Conservation (phyloP, 2,329 filamentous ascomycete species). For the Aspergillus udagawae region DNA sequence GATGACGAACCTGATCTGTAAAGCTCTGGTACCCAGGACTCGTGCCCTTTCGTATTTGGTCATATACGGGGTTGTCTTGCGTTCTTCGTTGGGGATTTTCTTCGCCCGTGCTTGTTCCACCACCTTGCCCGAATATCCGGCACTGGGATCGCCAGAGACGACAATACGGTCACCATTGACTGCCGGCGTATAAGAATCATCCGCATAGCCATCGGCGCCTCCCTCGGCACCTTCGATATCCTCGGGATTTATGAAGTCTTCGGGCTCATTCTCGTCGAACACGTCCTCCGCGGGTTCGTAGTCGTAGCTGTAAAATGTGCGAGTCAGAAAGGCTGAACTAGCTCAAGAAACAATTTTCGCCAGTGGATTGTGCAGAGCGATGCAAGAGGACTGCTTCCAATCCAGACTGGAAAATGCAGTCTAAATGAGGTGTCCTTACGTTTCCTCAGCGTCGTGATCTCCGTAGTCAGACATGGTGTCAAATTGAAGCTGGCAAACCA, state of each 20-base stretch:
- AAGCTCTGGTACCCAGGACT: slow-evolving; percentile 84
- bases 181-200: slow-evolving; percentile 34
- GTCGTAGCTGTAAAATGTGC: slow-evolving; percentile 36
- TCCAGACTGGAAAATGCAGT: neutral
- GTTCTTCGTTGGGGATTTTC: slow-evolving; percentile 83
- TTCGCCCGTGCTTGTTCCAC: slow-evolving; percentile 64
- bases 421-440: slow-evolving; percentile 43
- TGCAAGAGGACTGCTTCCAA: neutral
- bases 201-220: slow-evolving; percentile 53
- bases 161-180: slow-evolving; percentile 40
- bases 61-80: slow-evolving; percentile 96
- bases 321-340: slow-evolving; percentile 24
- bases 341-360: slow-evolving; percentile 8
- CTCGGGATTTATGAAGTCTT: slow-evolving; percentile 56
- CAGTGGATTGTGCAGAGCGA: slow-evolving; percentile 1
- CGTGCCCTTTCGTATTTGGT: slow-evolving; percentile 97
- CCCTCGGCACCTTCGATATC: slow-evolving; percentile 52
- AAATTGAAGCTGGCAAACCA: slow-evolving; percentile 9
- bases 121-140: slow-evolving; percentile 48
- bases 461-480: slow-evolving; percentile 68
- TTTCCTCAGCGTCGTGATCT: slow-evolving; percentile 59
- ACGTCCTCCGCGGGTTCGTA: slow-evolving; percentile 57
- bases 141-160: slow-evolving; percentile 51
- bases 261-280: slow-evolving; percentile 65
- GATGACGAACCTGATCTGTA: slow-evolving; percentile 81